phyloP scores from a whole-genome alignment of 148 eudicot genomes.

The Chenopodium berlandieri region DNA sequence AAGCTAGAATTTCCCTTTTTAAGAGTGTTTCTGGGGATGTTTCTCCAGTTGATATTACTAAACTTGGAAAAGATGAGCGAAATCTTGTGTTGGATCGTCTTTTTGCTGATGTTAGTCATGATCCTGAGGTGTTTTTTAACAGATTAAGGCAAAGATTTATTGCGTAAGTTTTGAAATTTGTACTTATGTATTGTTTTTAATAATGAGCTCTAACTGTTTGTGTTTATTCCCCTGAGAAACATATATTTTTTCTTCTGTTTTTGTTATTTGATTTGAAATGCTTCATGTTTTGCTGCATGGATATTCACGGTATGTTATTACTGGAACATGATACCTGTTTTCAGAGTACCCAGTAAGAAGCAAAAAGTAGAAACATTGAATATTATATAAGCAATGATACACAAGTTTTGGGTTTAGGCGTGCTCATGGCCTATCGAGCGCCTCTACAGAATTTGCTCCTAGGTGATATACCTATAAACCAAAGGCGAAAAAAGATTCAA shows the following conservation, averaged over 20 bases:
- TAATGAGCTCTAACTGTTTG: background rate
- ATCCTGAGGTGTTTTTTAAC: slow-evolving; percentile 53
- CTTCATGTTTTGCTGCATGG: background rate
- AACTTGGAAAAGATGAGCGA: slow-evolving; percentile 52
- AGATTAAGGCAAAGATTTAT: slow-evolving; percentile 63
- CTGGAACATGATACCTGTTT: no score
- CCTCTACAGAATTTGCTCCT: no score
- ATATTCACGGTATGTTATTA: background rate
- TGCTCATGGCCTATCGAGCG: no score
- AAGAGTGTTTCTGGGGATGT: slow-evolving; percentile 51
- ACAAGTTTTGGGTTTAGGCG: no score
- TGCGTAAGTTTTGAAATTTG: slow-evolving; percentile 42
- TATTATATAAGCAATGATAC: no score
- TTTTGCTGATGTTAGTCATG: slow-evolving; percentile 52
- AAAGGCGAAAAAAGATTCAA: no score
- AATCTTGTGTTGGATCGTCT: slow-evolving; percentile 61
- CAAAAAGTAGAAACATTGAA: no score
- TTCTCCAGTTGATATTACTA: slow-evolving; percentile 56
- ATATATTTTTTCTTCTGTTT: background rate
- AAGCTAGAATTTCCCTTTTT: slow-evolving; percentile 61
- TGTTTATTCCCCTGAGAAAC: slow-evolving; percentile 1
- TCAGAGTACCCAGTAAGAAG: no score
- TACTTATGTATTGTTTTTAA: no score
- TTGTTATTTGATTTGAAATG: background rate
- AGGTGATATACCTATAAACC: no score